Conservation (phyloP, 2,329 filamentous ascomycete species). For the Aplosporella prunicola region DNA sequence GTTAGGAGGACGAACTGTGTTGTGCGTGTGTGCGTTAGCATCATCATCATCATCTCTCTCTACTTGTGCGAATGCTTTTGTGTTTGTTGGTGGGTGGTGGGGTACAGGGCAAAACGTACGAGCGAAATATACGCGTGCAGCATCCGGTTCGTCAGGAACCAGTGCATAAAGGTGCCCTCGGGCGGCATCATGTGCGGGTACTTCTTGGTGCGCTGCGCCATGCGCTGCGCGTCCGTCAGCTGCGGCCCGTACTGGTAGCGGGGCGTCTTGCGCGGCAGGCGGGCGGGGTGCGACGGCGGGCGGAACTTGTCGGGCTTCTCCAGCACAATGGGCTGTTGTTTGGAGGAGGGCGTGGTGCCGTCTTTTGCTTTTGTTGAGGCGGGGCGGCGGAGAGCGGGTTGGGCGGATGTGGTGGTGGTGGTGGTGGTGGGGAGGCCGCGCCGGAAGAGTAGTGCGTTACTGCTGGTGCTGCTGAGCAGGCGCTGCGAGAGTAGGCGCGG, state of each 20-base stretch:
- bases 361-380: not conserved
- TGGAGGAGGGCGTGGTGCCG: too few species aligned
- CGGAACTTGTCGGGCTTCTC: conserved; percentile 85
- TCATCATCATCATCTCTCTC: not conserved
- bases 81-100: not conserved
- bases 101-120: conserved; percentile 41
- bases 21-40: not conserved
- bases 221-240: conserved; percentile 54
- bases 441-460: conserved; percentile 14
- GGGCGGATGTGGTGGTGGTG: conserved; percentile 19
- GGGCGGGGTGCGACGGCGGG: conserved; percentile 77
- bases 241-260: conserved; percentile 67
- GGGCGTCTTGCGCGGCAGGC: conserved; percentile 48
- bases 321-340: conserved; percentile 54
- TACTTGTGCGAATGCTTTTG: not conserved
- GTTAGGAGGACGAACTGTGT: conserved; percentile 54
- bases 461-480: conserved; percentile 14
- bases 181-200: conserved; percentile 90
- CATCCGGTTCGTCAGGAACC: conserved; percentile 67
- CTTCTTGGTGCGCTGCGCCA: conserved; percentile 56
- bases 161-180: conserved; percentile 69
- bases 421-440: conserved; percentile 12
- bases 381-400: conserved; percentile 14
- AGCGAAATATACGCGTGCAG: conserved; percentile 79
- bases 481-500: conserved; percentile 23